Percentiles rank a stretch among this genome's conserved stretches.
phyloP scores from a whole-genome alignment of 2,329 filamentous ascomycete species.

The Onygenales sp. region DNA sequence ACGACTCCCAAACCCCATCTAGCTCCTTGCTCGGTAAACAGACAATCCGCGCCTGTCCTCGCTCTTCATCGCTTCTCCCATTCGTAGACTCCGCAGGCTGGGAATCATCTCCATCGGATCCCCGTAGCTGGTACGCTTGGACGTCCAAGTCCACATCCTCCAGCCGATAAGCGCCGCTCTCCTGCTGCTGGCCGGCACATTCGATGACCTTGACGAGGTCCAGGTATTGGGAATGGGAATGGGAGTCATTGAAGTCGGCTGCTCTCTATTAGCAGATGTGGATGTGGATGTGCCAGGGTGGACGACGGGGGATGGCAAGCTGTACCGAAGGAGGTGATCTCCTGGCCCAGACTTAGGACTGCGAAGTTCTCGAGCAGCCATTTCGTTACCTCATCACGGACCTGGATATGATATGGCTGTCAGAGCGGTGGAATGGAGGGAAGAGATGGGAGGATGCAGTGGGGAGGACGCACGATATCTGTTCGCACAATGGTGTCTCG shows the following conservation, averaged over 20 bases:
- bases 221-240: slow-evolving; percentile 18
- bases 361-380: slow-evolving; percentile 28
- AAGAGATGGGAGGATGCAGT: not conserved
- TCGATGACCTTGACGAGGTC: slow-evolving; percentile 29
- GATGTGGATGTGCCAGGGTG: not conserved
- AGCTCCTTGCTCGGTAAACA: slow-evolving; percentile 30
- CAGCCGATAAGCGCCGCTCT: slow-evolving; percentile 20
- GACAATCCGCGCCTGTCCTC: slow-evolving; percentile 23
- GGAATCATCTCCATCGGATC: slow-evolving; percentile 9
- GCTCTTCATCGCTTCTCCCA: slow-evolving; percentile 16
- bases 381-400: slow-evolving; percentile 26
- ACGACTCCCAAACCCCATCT: slow-evolving; percentile 37
- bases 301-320: not conserved
- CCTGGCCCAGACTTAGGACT: slow-evolving; percentile 24
- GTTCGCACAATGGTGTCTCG: slow-evolving; percentile 19
- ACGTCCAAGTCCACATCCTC: slow-evolving; percentile 31
- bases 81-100: slow-evolving; percentile 9
- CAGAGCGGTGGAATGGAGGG: not conserved
- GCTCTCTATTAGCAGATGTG: not conserved
- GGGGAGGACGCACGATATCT: slow-evolving; percentile 18
- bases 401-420: slow-evolving; percentile 12
- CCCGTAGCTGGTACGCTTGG: slow-evolving; percentile 31
- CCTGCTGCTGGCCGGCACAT: slow-evolving; percentile 22
- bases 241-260: slow-evolving; percentile 17
- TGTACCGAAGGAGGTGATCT: slow-evolving; percentile 22